These are phyloP conservation scores for Corchorus olitorius DNA, from an alignment of 345 rosid genomes.

Conservation along the genomic window DNA sequence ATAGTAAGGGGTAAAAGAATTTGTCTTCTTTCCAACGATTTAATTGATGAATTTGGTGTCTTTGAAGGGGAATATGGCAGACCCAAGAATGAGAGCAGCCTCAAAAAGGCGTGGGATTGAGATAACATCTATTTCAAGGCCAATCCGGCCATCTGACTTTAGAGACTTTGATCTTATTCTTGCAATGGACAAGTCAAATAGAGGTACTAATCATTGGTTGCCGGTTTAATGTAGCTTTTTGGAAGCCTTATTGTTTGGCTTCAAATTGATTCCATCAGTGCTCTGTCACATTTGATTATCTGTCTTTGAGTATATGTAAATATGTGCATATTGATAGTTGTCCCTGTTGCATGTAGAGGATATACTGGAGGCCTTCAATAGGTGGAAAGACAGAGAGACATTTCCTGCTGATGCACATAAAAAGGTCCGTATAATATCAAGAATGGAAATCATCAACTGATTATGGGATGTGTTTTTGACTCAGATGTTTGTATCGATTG, in stretches of 20 bases:
- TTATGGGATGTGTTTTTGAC: neutral
- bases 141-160: conserved; percentile 81
- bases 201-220: conserved; percentile 37
- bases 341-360: conserved; percentile 53
- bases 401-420: conserved; percentile 74
- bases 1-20: neutral
- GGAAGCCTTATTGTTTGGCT: neutral
- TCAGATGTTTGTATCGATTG: conserved; percentile 6
- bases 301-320: neutral
- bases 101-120: conserved; percentile 81
- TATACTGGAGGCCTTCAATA: conserved; percentile 67
- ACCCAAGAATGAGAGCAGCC: conserved; percentile 90
- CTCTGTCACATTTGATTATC: neutral
- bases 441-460: neutral
- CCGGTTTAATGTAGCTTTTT: neutral
- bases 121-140: conserved; percentile 93
- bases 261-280: conserved; percentile 11
- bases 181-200: conserved; percentile 90
- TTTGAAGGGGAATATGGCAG: conserved; percentile 76
- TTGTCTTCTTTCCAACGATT: neutral
- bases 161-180: conserved; percentile 81
- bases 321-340: neutral
- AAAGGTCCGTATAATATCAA: conserved; percentile 47
- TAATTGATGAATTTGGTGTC: conserved; percentile 4
- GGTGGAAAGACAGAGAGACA: conserved; percentile 68